Conservation (phyloP, 2,329 filamentous ascomycete species). For the Claviceps sp. region DNA sequence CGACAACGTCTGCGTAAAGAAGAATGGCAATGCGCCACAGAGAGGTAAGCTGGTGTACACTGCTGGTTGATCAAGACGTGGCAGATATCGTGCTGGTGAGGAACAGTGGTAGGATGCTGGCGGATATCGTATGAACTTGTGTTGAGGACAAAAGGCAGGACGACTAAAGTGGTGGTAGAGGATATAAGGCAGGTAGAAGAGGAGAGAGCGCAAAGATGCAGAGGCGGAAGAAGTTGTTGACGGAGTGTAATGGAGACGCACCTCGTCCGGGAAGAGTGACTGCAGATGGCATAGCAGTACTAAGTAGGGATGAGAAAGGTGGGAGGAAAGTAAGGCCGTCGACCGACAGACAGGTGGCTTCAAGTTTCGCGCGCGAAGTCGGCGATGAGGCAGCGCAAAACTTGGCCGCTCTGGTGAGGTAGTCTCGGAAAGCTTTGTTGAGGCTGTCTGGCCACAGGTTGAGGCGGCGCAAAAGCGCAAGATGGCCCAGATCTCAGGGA, state of each 20-base stretch:
- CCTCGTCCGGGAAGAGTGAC: slow-evolving; percentile 11
- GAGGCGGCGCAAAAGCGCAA: not conserved
- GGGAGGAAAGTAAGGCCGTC: not conserved
- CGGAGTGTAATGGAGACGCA: slow-evolving; percentile 6
- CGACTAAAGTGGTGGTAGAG: not conserved
- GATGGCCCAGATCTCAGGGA: not conserved
- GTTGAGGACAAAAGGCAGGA: not conserved
- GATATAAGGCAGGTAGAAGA: slow-evolving; percentile 1
- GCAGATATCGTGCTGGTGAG: slow-evolving; percentile 4
- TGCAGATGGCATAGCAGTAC: slow-evolving; percentile 11
- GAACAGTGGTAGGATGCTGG: not conserved
- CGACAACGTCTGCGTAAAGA: slow-evolving; percentile 16
- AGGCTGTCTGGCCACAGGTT: not conserved
- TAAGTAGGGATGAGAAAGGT: slow-evolving; percentile 3
- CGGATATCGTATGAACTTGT: not conserved
- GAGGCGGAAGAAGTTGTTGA: not conserved
- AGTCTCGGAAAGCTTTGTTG: not conserved
- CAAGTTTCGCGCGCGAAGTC: not conserved
- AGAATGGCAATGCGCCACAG: slow-evolving; percentile 5
- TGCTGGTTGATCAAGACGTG: slow-evolving; percentile 5
- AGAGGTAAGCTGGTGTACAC: slow-evolving; percentile 6
- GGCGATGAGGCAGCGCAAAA: not conserved
- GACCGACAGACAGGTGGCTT: not conserved
- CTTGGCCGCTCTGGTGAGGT: not conserved
- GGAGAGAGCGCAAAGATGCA: not conserved